These are phyloP conservation scores for Glomus cerebriforme DNA, from an alignment of 192 early-diverging fungal species.

Conservation along the genomic window DNA sequence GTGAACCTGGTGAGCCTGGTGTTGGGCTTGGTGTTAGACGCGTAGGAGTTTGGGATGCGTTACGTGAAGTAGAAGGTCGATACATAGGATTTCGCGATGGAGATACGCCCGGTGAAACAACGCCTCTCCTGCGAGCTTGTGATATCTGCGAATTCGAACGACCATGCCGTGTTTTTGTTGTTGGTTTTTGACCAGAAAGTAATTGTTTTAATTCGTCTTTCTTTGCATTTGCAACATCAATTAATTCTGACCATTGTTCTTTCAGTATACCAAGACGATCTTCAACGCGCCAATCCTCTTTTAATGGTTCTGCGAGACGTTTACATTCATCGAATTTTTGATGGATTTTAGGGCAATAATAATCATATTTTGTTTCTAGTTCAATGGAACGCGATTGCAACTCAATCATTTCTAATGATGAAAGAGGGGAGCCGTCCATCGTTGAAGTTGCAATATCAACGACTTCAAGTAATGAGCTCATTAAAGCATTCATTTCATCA, in stretches of 20 bases:
- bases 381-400: conserved; percentile 45
- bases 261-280: conserved; percentile 44
- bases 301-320: conserved; percentile 30
- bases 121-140: neutral
- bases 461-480: conserved; percentile 42
- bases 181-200: neutral
- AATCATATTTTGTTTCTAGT: conserved; percentile 43
- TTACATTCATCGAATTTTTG: conserved; percentile 39
- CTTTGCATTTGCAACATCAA: conserved; percentile 45
- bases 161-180: conserved; percentile 22
- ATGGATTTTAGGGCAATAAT: conserved; percentile 48
- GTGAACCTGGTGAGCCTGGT: conserved; percentile 24
- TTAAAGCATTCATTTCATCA: conserved; percentile 47
- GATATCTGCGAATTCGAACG: conserved; percentile 37
- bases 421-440: conserved; percentile 26
- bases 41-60: conserved; percentile 3
- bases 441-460: conserved; percentile 36
- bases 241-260: conserved; percentile 53
- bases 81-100: conserved; percentile 8
- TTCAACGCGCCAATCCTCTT: conserved; percentile 48
- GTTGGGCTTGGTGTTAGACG: conserved; percentile 31
- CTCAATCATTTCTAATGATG: conserved; percentile 34
- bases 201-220: conserved; percentile 42
- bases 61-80: conserved; percentile 13
- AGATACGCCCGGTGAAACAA: neutral